Percentiles rank a stretch among this genome's conserved stretches.
phyloP scores from a whole-genome alignment of 345 rosid species.

The Populus simonii region DNA sequence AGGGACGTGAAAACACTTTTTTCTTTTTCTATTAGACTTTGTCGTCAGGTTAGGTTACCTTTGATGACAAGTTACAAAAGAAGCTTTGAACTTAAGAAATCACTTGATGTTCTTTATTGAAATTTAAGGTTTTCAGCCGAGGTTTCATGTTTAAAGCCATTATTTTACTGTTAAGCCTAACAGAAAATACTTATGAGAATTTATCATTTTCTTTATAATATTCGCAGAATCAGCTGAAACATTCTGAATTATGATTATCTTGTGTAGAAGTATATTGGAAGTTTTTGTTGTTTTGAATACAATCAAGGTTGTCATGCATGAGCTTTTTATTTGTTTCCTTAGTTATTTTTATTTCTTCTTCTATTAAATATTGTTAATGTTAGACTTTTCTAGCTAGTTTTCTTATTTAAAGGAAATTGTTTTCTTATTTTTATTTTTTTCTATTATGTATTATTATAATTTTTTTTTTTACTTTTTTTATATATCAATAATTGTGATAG shows the following conservation, averaged over 20 bases:
- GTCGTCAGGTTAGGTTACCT: constrained; percentile 17
- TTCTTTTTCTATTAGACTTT: background rate
- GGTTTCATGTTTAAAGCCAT: constrained; percentile 16
- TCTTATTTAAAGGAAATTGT: too few species aligned
- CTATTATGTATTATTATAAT: too few species aligned
- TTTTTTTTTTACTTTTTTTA: too few species aligned
- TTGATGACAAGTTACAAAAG: constrained; percentile 29
- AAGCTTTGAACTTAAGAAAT: constrained; percentile 34
- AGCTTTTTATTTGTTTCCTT: too few species aligned
- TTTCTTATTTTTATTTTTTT: too few species aligned
- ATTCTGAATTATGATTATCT: background rate
- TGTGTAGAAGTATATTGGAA: background rate
- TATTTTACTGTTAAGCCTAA: constrained; percentile 21
- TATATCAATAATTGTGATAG: too few species aligned
- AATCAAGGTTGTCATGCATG: too few species aligned
- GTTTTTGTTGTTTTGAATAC: background rate
- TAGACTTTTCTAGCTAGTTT: too few species aligned
- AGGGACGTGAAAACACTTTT: constrained; percentile 9
- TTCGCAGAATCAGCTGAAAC: background rate
- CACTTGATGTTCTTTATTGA: constrained; percentile 10
- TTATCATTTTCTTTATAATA: background rate
- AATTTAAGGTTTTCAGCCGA: constrained; percentile 6
- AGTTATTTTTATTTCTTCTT: too few species aligned
- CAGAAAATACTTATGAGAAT: background rate
- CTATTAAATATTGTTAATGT: too few species aligned